phyloP scores from a whole-genome alignment of 768 basidiomycete genomes.

The Tylopilus intermedius region DNA sequence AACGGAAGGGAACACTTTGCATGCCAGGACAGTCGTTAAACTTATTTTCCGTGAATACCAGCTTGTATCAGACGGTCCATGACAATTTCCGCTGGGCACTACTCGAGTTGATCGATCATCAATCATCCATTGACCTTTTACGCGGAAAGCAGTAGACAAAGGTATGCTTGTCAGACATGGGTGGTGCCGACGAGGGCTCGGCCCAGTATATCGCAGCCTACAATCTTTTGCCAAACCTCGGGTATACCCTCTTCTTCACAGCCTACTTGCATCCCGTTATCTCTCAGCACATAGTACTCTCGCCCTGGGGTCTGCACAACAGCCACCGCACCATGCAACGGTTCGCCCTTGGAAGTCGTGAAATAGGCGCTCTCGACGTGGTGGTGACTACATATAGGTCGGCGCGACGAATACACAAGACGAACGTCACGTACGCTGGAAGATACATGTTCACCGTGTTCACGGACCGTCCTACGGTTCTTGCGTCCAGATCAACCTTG shows the following conservation, averaged over 20 bases:
- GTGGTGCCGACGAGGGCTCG: background rate
- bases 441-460: slow-evolving; percentile 57
- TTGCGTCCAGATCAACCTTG: slow-evolving; percentile 8
- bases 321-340: slow-evolving; percentile 61
- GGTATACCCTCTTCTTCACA: slow-evolving; percentile 70
- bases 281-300: slow-evolving; percentile 64
- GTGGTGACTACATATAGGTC: slow-evolving; percentile 49
- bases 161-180: too few species aligned
- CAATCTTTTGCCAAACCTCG: slow-evolving; percentile 53
- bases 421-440: slow-evolving; percentile 47
- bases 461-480: slow-evolving; percentile 26
- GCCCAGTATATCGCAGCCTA: slow-evolving; percentile 42
- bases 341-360: slow-evolving; percentile 34
- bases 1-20: too few species aligned
- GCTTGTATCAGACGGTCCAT: too few species aligned
- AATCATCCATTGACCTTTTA: too few species aligned
- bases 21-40: too few species aligned
- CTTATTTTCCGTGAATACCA: too few species aligned
- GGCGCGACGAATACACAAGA: background rate
- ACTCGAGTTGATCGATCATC: too few species aligned
- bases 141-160: too few species aligned
- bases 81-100: too few species aligned
- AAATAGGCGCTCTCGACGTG: slow-evolving; percentile 76
- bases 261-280: slow-evolving; percentile 76
- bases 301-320: slow-evolving; percentile 64